Conservation (phyloP, 805 yeast genomes). For the Hanseniaspora pseudoguilliermondii region DNA sequence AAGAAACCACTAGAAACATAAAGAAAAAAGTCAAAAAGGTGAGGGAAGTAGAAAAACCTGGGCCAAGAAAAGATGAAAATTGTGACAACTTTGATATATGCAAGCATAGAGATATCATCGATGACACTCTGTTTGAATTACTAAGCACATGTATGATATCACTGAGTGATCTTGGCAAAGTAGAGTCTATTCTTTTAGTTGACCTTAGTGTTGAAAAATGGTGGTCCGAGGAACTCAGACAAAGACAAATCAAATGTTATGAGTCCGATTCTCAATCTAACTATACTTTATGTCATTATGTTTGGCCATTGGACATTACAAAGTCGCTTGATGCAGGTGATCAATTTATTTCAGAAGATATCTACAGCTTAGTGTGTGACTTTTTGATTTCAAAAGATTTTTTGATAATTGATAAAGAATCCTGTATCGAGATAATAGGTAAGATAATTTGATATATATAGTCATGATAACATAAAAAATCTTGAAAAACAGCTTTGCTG, state of each 20-base stretch:
- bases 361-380: not conserved
- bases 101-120: not conserved
- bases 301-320: not conserved
- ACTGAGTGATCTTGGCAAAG: conserved; percentile 30
- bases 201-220: conserved; percentile 34
- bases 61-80: not conserved
- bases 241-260: conserved; percentile 25
- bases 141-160: not conserved
- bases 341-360: not conserved
- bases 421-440: not conserved
- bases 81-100: not conserved
- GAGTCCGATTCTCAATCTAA: not conserved
- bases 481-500: too few relatives aligned
- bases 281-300: not conserved
- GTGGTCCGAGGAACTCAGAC: conserved; percentile 48
- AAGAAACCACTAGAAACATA: not conserved
- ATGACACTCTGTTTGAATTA: not conserved
- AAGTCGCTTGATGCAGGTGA: not conserved
- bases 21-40: not conserved
- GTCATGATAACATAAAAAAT: too few relatives aligned
- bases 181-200: conserved; percentile 34
- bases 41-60: not conserved
- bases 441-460: not conserved
- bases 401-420: not conserved
- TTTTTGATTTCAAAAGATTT: not conserved